These are phyloP conservation scores for Filobasidium floriforme DNA, from an alignment of 768 basidiomycete genomes.

Conservation along the genomic window DNA sequence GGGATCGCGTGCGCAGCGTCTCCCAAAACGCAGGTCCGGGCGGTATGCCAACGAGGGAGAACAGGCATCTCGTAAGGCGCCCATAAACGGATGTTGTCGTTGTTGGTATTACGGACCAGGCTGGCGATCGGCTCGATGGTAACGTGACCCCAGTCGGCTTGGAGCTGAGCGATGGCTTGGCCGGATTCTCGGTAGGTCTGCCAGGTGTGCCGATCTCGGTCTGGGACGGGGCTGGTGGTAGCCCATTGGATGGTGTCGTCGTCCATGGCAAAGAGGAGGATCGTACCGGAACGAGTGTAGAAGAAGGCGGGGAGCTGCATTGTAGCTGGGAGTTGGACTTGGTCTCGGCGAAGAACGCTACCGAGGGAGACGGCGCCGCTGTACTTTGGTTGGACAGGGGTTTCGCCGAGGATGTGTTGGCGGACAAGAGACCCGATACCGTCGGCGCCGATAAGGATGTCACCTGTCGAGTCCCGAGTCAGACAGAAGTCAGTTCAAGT, in stretches of 20 bases:
- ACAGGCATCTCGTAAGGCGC: conserved; percentile 24
- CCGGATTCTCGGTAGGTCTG: neutral
- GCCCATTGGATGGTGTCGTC: conserved; percentile 20
- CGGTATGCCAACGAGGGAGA: conserved; percentile 22
- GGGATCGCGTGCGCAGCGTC: conserved; percentile 34
- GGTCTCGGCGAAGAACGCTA: neutral
- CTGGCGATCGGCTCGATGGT: conserved; percentile 12
- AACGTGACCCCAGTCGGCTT: neutral
- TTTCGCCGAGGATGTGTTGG: conserved; percentile 27
- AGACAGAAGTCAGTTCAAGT: too few species aligned
- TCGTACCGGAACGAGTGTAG: conserved; percentile 17
- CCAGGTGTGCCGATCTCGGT: conserved; percentile 9
- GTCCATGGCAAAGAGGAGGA: conserved; percentile 23
- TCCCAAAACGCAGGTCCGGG: conserved; percentile 25
- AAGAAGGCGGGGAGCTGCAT: conserved; percentile 20
- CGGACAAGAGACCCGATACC: conserved; percentile 34
- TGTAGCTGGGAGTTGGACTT: conserved; percentile 6
- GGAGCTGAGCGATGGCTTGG: neutral
- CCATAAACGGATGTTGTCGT: conserved; percentile 15
- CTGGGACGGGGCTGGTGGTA: conserved; percentile 5
- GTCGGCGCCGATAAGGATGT: conserved; percentile 32
- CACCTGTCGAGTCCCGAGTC: conserved; percentile 26
- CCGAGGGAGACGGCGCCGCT: neutral
- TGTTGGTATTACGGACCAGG: conserved; percentile 14
- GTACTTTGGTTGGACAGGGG: neutral